phyloP scores from a whole-genome alignment of 106 monocot genomes.

The Agapanthus africanus region DNA sequence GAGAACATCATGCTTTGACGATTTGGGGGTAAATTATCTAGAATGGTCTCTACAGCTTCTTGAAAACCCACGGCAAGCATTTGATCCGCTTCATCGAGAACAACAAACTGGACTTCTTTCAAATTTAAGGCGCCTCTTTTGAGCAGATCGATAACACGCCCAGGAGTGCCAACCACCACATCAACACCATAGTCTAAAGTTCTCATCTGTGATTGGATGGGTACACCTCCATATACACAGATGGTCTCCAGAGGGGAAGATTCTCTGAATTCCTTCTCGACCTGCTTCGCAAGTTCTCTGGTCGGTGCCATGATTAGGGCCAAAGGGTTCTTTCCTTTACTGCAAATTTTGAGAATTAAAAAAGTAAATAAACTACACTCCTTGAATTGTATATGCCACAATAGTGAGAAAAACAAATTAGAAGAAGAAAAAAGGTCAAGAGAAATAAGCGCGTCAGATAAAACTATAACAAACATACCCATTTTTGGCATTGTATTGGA shows the following conservation, averaged over 20 bases:
- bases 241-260: slow-evolving; percentile 64
- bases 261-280: slow-evolving; percentile 94
- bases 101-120: slow-evolving; percentile 88
- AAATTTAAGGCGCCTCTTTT: slow-evolving; percentile 82
- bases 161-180: slow-evolving; percentile 93
- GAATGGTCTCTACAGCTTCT: slow-evolving; percentile 89
- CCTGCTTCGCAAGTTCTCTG: slow-evolving; percentile 90
- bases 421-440: not conserved
- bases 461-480: slow-evolving; percentile 46
- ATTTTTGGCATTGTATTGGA: slow-evolving; percentile 51
- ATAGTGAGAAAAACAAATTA: not conserved
- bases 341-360: slow-evolving; percentile 17
- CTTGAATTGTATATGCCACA: not conserved
- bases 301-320: slow-evolving; percentile 88
- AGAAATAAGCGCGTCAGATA: not conserved
- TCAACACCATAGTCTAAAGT: slow-evolving; percentile 77
- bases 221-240: slow-evolving; percentile 89
- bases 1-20: slow-evolving; percentile 94
- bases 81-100: slow-evolving; percentile 95
- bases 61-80: slow-evolving; percentile 97
- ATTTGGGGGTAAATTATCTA: slow-evolving; percentile 65
- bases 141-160: slow-evolving; percentile 83
- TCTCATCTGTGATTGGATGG: slow-evolving; percentile 70
- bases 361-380: not conserved
- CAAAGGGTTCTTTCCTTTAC: slow-evolving; percentile 74